phyloP scores from a whole-genome alignment of 2,329 filamentous ascomycete species.

The Ophiobolus disseminans region DNA sequence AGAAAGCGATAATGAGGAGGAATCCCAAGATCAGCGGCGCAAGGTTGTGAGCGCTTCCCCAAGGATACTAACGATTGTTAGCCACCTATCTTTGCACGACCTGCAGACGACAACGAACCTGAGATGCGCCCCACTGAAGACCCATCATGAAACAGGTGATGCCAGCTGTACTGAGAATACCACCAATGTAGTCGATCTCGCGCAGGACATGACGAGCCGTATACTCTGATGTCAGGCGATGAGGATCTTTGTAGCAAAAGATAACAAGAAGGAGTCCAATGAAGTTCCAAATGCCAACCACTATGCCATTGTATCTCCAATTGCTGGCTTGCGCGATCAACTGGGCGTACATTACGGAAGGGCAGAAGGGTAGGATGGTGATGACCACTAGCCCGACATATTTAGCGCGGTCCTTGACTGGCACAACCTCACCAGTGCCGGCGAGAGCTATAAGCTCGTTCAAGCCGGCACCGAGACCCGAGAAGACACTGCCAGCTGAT shows the following conservation, averaged over 20 bases:
- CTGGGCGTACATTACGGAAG: constrained; percentile 68
- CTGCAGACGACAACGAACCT: constrained; percentile 22
- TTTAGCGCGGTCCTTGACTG: constrained; percentile 67
- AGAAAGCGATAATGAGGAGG: constrained; percentile 57
- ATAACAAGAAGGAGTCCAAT: constrained; percentile 60
- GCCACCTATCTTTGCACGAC: constrained; percentile 34
- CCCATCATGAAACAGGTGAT: constrained; percentile 48
- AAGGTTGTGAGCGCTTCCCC: constrained; percentile 64
- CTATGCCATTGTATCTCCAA: constrained; percentile 64
- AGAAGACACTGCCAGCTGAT: constrained; percentile 54
- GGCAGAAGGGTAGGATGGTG: constrained; percentile 68
- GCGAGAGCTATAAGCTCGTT: constrained; percentile 73
- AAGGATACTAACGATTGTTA: constrained; percentile 63
- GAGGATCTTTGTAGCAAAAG: constrained; percentile 53
- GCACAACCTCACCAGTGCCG: constrained; percentile 71
- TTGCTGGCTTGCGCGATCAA: constrained; percentile 58
- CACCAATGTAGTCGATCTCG: constrained; percentile 44
- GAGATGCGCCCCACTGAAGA: constrained; percentile 47
- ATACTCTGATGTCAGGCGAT: constrained; percentile 49
- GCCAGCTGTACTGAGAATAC: constrained; percentile 37
- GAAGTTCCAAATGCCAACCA: constrained; percentile 61
- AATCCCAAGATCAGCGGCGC: constrained; percentile 61
- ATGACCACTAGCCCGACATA: constrained; percentile 68
- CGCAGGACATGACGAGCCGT: constrained; percentile 38
- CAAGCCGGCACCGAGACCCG: constrained; percentile 70